Percentiles rank a stretch among this genome's conserved stretches.
phyloP scores from a whole-genome alignment of 305 asterid genomes.

The Euphrasia arctica region DNA sequence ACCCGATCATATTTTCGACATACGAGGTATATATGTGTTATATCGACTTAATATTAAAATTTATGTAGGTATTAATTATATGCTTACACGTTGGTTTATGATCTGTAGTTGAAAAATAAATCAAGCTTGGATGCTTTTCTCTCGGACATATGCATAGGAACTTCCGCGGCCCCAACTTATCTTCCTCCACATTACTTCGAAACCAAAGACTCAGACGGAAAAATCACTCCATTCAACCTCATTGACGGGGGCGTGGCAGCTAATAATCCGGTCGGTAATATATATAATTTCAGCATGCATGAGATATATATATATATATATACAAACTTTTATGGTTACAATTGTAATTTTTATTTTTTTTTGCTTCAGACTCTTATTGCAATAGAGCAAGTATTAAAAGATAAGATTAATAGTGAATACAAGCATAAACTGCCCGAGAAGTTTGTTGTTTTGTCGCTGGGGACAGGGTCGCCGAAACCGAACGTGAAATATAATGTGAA shows the following conservation, averaged over 20 bases:
- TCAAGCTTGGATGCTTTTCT: slow-evolving; percentile 47
- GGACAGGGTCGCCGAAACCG: slow-evolving; percentile 52
- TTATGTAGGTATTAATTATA: too few relatives aligned
- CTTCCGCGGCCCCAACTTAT: slow-evolving; percentile 80
- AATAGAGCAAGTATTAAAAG: slow-evolving; percentile 47
- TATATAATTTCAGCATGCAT: not conserved
- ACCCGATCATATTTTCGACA: too few relatives aligned
- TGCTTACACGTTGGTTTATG: too few relatives aligned
- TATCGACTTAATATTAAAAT: too few relatives aligned
- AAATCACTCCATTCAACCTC: slow-evolving; percentile 45
- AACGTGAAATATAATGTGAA: slow-evolving; percentile 51
- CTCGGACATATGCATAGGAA: slow-evolving; percentile 66
- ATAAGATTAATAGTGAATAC: too few relatives aligned
- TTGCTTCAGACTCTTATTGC: slow-evolving; percentile 53
- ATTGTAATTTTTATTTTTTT: not conserved
- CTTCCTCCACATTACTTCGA: slow-evolving; percentile 76
- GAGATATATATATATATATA: slow-evolving; percentile 11
- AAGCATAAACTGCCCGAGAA: slow-evolving; percentile 40
- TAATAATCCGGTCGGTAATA: slow-evolving; percentile 71
- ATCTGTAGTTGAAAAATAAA: not conserved
- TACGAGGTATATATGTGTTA: too few relatives aligned
- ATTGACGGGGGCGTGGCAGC: slow-evolving; percentile 84
- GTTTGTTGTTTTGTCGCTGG: slow-evolving; percentile 62
- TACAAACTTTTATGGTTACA: not conserved
- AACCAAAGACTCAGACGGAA: slow-evolving; percentile 39